Conservation (phyloP, 2,329 filamentous ascomycete genomes). For the Davidsoniella virescens region DNA sequence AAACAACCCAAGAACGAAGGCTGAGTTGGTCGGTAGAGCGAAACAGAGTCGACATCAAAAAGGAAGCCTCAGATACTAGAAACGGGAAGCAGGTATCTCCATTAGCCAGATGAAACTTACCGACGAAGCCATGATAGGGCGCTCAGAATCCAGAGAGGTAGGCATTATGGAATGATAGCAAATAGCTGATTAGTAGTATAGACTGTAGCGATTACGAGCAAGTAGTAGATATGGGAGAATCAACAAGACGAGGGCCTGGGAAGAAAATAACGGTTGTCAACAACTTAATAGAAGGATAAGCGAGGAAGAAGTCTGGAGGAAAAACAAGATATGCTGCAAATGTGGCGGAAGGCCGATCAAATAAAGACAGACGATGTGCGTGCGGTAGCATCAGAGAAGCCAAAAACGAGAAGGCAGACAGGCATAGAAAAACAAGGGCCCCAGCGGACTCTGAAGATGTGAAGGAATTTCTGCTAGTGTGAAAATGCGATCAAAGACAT, state of each 20-base stretch:
- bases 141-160: conserved; percentile 41
- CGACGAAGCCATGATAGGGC: conserved; percentile 46
- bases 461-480: too few relatives aligned
- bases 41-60: conserved; percentile 10
- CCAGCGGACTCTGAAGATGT: too few relatives aligned
- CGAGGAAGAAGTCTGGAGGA: conserved; percentile 3
- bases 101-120: conserved; percentile 27
- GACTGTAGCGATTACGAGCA: background rate
- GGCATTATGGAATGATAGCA: conserved; percentile 27
- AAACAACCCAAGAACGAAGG: background rate
- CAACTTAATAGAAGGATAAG: conserved; percentile 1
- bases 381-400: too few relatives aligned
- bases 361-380: too few relatives aligned
- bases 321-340: background rate
- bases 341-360: too few relatives aligned
- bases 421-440: too few relatives aligned
- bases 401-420: too few relatives aligned
- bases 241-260: background rate
- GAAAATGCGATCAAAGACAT: too few relatives aligned
- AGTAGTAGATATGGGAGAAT: background rate
- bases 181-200: background rate
- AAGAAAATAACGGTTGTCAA: background rate
- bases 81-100: too few relatives aligned
- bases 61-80: too few relatives aligned
- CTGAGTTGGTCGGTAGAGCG: conserved; percentile 5